Evolutionary conservation across 2,329 filamentous ascomycete genomes (phyloP), one percentile per base, ranked within the genome.

Genomic region (Arthrinium puccinioides): DNA sequence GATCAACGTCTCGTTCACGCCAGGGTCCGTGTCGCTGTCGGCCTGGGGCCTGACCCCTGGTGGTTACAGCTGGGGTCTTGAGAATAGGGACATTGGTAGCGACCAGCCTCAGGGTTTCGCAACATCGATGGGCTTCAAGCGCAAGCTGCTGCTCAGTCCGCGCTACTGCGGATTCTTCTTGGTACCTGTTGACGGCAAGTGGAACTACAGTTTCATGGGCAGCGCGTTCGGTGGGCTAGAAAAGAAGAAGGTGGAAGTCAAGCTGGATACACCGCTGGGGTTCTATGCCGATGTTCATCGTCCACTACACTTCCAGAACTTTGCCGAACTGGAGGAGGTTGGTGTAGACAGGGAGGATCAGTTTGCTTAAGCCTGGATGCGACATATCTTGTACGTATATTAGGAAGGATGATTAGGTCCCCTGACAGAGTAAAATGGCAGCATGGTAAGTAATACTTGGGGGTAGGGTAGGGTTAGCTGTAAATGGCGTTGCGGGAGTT

Each of bases 121-220:
- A 40, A 94, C 87, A 19, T 79, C 70, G 41, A 94, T 97, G 77
- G 92, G 92, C 36, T 85, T 94, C 63, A 97, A 97, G 69, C 88
- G 87, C 50, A 94, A 98, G 67, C 69, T 98, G 38, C 68, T 98
- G 20, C 76, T 98, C 37, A 94, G 86, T 47, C 90, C 96, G 52
- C 86, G 89, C 60, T 95, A 96, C 59, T 79, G 85, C 50, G 94
- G 92, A 20, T 97, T 89, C 69, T 98, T 98, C 78, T 68, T 98
- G 38, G 88, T 97, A 16, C 92, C 92, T 0, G 89, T 96, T 55
- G 82, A 83, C 38, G 82, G 81, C 44, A 74, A 84, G 43, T 98
- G 92, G 92, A 98, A 98, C 64, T 98, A 96, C 69, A 92, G 85
- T 61, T 98, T 98, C 72, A 87, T 97, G 81, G 92, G 92, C 38